A percentile compares a stretch with the other conserved stretches of the same genome.
Evolutionary conservation across 2,329 filamentous ascomycete species (phyloP).

Genomic region (Calonectria multiphialidica): DNA sequence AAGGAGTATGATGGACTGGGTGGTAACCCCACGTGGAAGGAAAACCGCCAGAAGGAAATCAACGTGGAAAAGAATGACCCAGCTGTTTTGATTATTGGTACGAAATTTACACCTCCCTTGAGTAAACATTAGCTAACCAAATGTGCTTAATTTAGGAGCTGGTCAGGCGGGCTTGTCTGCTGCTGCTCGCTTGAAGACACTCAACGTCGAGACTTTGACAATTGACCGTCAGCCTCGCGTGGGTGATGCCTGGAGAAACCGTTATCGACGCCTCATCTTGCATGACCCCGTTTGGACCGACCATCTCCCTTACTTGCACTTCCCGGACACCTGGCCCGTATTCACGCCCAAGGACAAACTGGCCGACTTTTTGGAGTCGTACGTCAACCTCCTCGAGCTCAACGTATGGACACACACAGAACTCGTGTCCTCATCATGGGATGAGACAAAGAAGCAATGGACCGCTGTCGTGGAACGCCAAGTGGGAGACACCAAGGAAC

Average conservation of each 20-base stretch:
- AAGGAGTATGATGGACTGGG: neutral
- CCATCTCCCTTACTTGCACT: neutral
- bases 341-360: neutral
- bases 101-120: too few species aligned
- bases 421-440: neutral
- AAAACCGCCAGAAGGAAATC: neutral
- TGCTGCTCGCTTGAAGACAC: neutral
- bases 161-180: neutral
- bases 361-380: neutral
- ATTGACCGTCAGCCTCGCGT: conserved; percentile 2
- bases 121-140: neutral
- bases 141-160: neutral
- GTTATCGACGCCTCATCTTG: neutral
- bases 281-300: neutral
- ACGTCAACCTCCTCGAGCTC: neutral
- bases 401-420: neutral
- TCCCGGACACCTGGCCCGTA: neutral
- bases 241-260: neutral
- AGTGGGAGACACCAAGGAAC: neutral
- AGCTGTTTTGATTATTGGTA: neutral
- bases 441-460: neutral
- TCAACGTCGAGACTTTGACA: neutral
- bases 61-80: neutral
- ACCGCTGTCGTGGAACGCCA: neutral
- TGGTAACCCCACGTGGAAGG: neutral